Evolutionary conservation across 1,139 yeast species (phyloP), one percentile per base, ranked within the genome.

Genomic region (Taphrina confusa): DNA sequence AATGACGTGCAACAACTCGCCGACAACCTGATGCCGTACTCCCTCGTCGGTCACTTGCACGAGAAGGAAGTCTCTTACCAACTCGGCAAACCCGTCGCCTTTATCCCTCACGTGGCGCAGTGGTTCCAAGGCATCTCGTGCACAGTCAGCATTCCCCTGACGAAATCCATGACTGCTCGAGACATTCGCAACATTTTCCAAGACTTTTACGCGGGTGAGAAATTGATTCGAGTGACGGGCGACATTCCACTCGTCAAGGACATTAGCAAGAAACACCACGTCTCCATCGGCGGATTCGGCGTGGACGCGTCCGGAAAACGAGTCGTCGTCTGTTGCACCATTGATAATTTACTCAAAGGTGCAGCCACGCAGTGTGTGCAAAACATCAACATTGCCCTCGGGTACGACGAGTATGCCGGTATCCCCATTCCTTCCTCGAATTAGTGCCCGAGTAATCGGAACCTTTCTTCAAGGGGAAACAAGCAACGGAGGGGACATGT

Each of bases 41-140:
- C 97, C 1, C 79, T 94, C 69, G 94, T 98, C 20, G 96, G 92
- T 73, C 99, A 92, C 74, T 84, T 92, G 64, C 98, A 92, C 71
- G 99, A 92, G 78, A 82, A 84, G 64, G 99, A 92, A 75, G 86
- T 94, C 66, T 86, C 96, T 47, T 72, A 79, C 31, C 94, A 86
- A 68, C 78, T 92, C 64, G 95, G 94, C 4, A 75, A 77, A 54
- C 82, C 82, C 39, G 91, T 92, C 60, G 92, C 96, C 2, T 92
- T 92, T 73, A 83, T 87, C 67, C 98, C 99, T 23, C 98, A 92
- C 70, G 98, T 92, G 62, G 98, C 97, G 1, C 95, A 87, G 73
- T 92, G 98, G 98, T 92, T 94, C 82, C 97, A 92, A 76, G 98
- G 99, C 67, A 92, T 92, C 68, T 80, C 96, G 1, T 88, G 87